A percentile compares a stretch with the other conserved stretches of the same genome.
phyloP scores from a whole-genome alignment of 495 filamentous ascomycete genomes.

The Neurospora intermedia region DNA sequence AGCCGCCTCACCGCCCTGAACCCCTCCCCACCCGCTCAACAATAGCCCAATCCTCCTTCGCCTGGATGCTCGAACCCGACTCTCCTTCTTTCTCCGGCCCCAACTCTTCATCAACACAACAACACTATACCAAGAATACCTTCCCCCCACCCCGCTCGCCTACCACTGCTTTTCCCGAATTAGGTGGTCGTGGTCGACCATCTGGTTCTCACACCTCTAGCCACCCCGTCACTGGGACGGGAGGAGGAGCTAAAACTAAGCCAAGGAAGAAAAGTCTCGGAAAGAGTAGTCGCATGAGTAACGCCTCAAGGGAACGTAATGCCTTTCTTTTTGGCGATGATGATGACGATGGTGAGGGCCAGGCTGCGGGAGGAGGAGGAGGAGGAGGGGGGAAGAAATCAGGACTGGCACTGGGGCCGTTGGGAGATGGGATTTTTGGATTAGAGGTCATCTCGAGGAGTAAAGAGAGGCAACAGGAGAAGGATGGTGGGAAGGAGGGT shows the following conservation, averaged over 20 bases:
- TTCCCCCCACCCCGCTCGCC: constrained; percentile 7
- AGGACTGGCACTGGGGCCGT: neutral
- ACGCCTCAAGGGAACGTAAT: constrained; percentile 38
- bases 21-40: constrained; percentile 51
- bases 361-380: constrained; percentile 13
- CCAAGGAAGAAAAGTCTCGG: neutral
- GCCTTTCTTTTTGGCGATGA: constrained; percentile 49
- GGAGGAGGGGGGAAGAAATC: constrained; percentile 12
- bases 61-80: constrained; percentile 78
- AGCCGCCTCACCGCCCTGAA: constrained; percentile 11
- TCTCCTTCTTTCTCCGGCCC: neutral
- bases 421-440: constrained; percentile 35
- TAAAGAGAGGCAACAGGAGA: neutral
- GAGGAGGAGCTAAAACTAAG: constrained; percentile 18
- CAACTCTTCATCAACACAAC: neutral
- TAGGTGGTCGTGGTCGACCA: neutral
- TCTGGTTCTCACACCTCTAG: neutral
- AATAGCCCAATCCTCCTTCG: constrained; percentile 77
- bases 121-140: neutral
- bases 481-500: neutral
- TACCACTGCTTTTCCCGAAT: constrained; percentile 2
- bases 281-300: constrained; percentile 2
- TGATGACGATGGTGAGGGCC: constrained; percentile 12
- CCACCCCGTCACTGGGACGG: neutral
- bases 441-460: constrained; percentile 30